Evolutionary conservation across 2,329 filamentous ascomycete genomes (phyloP).

Genomic region (Diaporthe eres): DNA sequence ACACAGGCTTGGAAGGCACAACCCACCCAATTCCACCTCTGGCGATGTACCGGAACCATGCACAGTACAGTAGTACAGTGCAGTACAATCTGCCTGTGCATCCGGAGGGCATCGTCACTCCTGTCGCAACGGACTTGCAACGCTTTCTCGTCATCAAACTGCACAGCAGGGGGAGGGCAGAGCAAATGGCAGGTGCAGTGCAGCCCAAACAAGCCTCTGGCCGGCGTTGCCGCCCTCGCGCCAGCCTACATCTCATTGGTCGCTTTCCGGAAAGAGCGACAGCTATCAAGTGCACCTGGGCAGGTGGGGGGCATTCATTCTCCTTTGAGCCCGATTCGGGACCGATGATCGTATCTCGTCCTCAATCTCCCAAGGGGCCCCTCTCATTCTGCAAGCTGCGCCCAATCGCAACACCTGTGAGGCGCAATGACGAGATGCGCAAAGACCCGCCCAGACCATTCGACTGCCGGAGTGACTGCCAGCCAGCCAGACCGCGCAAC

Average conservation of each 20-base stretch:
- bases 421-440: constrained; percentile 25
- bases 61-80: neutral
- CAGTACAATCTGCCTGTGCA: neutral
- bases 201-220: constrained; percentile 17
- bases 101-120: neutral
- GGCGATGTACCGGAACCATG: neutral
- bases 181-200: neutral
- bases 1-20: constrained; percentile 1
- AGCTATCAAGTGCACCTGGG: neutral
- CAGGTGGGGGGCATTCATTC: constrained; percentile 1
- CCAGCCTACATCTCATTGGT: constrained; percentile 3
- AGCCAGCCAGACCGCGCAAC: neutral
- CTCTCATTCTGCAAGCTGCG: constrained; percentile 17
- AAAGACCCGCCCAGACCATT: constrained; percentile 21
- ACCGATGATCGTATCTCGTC: constrained; percentile 13
- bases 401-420: constrained; percentile 21
- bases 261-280: constrained; percentile 24
- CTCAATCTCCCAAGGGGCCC: constrained; percentile 23
- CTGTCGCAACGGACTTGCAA: neutral
- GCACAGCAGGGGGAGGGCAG: neutral
- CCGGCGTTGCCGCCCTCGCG: constrained; percentile 16
- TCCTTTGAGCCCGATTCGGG: constrained; percentile 5
- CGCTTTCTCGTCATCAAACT: neutral
- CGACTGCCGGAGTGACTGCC: constrained; percentile 3
- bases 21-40: neutral